Percentiles rank a stretch among this genome's conserved stretches.
Conservation (phyloP, 2,329 filamentous ascomycete genomes). For the Colletotrichum lindemuthianum region DNA sequence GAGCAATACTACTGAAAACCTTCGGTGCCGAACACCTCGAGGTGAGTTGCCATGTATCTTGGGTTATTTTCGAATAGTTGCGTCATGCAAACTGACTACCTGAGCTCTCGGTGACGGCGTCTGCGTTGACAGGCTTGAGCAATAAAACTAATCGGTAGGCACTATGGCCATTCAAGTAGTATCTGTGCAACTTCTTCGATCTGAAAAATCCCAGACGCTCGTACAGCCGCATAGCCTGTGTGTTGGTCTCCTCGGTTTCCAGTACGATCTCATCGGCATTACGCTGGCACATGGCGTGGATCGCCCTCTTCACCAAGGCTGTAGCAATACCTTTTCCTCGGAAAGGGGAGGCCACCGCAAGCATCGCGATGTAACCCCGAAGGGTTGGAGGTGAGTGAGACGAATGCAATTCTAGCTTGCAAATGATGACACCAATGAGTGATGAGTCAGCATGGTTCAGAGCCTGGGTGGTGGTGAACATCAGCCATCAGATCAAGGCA, state of each 20-base stretch:
- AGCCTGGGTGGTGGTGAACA: conserved; percentile 53
- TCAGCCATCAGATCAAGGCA: conserved; percentile 8
- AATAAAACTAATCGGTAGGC: conserved; percentile 90
- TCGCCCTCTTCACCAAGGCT: conserved; percentile 85
- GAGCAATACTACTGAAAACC: too few species aligned
- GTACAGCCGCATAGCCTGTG: conserved; percentile 89
- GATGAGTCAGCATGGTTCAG: conserved; percentile 67
- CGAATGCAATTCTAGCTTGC: conserved; percentile 91
- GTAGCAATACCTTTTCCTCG: conserved; percentile 90
- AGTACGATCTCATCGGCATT: conserved; percentile 94
- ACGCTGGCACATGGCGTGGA: conserved; percentile 87
- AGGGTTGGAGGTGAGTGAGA: conserved; percentile 79
- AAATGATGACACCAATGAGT: conserved; percentile 91
- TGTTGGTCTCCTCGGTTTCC: conserved; percentile 95
- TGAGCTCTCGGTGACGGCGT: conserved; percentile 49
- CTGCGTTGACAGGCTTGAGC: conserved; percentile 66
- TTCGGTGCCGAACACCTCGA: too few species aligned
- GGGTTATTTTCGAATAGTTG: too few species aligned
- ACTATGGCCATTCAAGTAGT: conserved; percentile 96
- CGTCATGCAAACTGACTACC: conserved; percentile 40
- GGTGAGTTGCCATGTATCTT: too few species aligned
- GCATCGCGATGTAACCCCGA: conserved; percentile 97
- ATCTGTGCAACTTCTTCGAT: conserved; percentile 92
- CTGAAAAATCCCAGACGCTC: conserved; percentile 91
- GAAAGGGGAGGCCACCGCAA: conserved; percentile 85